These are phyloP conservation scores for Coemansia sp. DNA, from an alignment of 192 early-diverging fungal genomes.

Conservation along the genomic window DNA sequence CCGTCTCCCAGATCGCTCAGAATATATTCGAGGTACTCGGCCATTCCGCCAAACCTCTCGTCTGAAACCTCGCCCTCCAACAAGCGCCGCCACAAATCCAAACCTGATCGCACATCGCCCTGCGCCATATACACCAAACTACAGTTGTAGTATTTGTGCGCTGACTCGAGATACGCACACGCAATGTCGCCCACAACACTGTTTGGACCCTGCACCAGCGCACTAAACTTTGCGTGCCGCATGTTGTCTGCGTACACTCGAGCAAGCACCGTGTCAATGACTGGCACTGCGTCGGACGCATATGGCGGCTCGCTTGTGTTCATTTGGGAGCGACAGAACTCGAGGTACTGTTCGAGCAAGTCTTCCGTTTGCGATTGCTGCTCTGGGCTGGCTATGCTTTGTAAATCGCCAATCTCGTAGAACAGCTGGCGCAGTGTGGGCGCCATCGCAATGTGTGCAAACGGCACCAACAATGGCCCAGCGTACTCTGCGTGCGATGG, in stretches of 20 bases:
- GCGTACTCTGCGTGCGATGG: constrained; percentile 25
- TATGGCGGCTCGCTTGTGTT: constrained; percentile 3
- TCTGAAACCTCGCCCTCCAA: constrained; percentile 22
- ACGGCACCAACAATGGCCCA: constrained; percentile 33
- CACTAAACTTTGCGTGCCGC: constrained; percentile 17
- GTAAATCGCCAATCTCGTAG: constrained; percentile 23
- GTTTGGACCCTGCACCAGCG: constrained; percentile 7
- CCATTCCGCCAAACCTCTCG: constrained; percentile 31
- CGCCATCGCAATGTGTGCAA: constrained; percentile 38
- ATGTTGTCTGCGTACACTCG: constrained; percentile 28
- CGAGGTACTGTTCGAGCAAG: constrained; percentile 41
- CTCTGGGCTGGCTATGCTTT: constrained; percentile 18
- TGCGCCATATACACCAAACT: constrained; percentile 35
- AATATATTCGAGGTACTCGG: constrained; percentile 34
- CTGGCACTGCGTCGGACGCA: constrained; percentile 27
- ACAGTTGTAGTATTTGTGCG: constrained; percentile 35
- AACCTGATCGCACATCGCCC: constrained; percentile 6
- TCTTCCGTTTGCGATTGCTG: constrained; percentile 20
- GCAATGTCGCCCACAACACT: constrained; percentile 28
- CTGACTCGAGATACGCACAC: constrained; percentile 13
- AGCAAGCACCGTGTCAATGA: constrained; percentile 40
- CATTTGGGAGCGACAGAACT: constrained; percentile 16
- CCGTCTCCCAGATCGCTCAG: constrained; percentile 3
- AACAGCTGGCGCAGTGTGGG: constrained; percentile 19
- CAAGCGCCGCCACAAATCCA: constrained; percentile 39